Evolutionary conservation across 2,329 filamentous ascomycete genomes (phyloP), one percentile per base, ranked within the genome.

Genomic region (Penicillium sclerotigenum): DNA sequence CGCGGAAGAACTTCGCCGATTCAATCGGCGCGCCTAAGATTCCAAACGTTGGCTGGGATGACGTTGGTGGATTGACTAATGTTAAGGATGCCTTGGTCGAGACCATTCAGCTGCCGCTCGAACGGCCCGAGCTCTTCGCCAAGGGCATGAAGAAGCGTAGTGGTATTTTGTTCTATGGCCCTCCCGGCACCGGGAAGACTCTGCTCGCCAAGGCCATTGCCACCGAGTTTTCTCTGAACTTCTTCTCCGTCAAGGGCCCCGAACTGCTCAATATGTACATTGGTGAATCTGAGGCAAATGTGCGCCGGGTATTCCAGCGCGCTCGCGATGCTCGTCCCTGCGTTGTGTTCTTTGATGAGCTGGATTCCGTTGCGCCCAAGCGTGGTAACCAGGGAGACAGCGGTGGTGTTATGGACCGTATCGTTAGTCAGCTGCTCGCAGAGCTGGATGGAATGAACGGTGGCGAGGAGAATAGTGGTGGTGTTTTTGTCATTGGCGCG

Each of bases 261-360:
- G 94, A 99, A 76, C 83, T 99, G 71, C 86, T 99, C 66, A 97
- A 92, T 75, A 99, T 99, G 94, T 99, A 94, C 90, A 97, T 99
- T 73, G 94, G 94, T 87, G 94, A 99, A 80, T 99, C 94, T 52
- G 95, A 99, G 80, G 96, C 91, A 82, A 99, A 99, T 78, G 97
- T 99, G 62, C 90, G 94, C 71, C 93, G 97, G 73, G 97, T 99
- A 65, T 99, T 99, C 77, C 94, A 99, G 84, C 97, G 97, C 82
- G 94, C 94, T 61, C 90, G 94, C 68, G 94, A 94, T 63, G 94
- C 95, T 57, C 93, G 94, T 64, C 94, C 94, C 74, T 99, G 95
- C 69, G 90, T 99, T 57, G 95, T 99, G 66, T 99, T 99, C 87
- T 85, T 99, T 60, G 94, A 99, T 68, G 94, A 99, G 81, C 79